Evolutionary conservation across 176 grass and related monocot genomes (phyloP), one percentile per base, ranked within the genome.

Genomic region (Triticum timopheevii): DNA sequence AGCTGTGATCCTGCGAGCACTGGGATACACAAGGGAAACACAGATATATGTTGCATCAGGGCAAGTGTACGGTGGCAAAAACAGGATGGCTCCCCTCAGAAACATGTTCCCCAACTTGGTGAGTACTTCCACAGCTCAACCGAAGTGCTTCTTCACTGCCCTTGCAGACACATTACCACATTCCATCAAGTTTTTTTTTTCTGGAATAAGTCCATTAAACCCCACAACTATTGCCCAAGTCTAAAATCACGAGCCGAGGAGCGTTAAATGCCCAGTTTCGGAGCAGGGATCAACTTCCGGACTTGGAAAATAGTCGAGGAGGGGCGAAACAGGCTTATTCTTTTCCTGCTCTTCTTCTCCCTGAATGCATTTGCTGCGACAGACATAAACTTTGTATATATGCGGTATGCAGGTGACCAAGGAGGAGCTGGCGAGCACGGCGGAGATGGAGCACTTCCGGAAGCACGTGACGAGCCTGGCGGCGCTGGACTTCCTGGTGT

Each of bases 31-130:
- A 20, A 92, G 89, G 83, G 92, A 85, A 44, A 98, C 96, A 0
- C 93, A 98, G 79, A 98, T 98, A 71, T 98, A 98, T 24, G 93
- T 96, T 36, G 96, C 93, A 22, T 96, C 93, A 31, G 96, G 96
- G 76, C 96, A 96, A 87, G 93, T 98, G 8, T 96, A 98, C 54
- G 96, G 96, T 6, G 96, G 96, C 63, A 92, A 98, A 65, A 98
- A 98, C 70, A 72, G 93, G 79, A 92, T 98, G 93, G 93, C 93
- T 86, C 96, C 96, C 42, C 90, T 98, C 33, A 92, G 83, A 77
- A 95, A 98, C 83, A 98, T 98, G 96, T 98, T 98, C 84, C 93
- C 96, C 28, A 98, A 98, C 85, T 80, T 96, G 88, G 96, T 96
- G 85, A 83, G 81, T 56, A 65, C 3, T 45, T 45, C 11, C 42